phyloP scores from a whole-genome alignment of 176 grass and related monocot species.

The Zea mays region DNA sequence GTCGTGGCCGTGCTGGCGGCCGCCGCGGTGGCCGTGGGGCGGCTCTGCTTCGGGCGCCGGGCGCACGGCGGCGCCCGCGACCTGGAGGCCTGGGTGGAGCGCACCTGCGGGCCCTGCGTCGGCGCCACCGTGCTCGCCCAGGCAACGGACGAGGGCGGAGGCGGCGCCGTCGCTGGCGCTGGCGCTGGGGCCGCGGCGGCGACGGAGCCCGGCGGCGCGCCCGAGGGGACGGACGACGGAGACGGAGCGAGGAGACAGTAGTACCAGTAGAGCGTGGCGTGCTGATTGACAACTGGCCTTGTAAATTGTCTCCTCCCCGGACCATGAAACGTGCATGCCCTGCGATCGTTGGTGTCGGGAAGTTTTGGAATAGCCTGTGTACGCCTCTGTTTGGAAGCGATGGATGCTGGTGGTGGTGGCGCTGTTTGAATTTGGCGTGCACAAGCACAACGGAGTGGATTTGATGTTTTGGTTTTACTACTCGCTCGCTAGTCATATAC shows the following conservation, averaged over 20 bases:
- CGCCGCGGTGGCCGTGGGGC: conserved; percentile 51
- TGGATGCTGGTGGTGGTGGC: not conserved
- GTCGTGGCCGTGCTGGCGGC: conserved; percentile 60
- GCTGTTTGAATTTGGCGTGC: not conserved
- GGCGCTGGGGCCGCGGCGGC: not conserved
- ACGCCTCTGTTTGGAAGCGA: not conserved
- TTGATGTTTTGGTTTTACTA: conserved; percentile 29
- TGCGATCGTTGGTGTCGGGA: not conserved
- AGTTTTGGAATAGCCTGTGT: not conserved
- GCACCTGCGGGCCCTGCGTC: conserved; percentile 57
- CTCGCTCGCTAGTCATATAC: not conserved
- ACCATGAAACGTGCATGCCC: not conserved
- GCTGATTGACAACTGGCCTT: not conserved
- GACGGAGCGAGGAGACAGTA: conserved; percentile 3
- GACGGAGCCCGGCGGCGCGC: not conserved
- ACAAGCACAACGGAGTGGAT: conserved; percentile 26
- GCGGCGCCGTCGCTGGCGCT: too few relatives aligned
- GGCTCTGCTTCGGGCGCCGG: conserved; percentile 61
- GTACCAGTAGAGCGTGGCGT: not conserved
- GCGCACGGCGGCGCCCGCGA: conserved; percentile 42
- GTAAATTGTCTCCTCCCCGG: not conserved
- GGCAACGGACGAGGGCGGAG: not conserved
- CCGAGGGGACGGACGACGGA: not conserved
- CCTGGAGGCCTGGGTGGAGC: conserved; percentile 67
- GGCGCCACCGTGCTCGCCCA: conserved; percentile 17